These are phyloP conservation scores for Fomitopsis palustris DNA, from an alignment of 1,284 basidiomycete genomes.

Conservation along the genomic window DNA sequence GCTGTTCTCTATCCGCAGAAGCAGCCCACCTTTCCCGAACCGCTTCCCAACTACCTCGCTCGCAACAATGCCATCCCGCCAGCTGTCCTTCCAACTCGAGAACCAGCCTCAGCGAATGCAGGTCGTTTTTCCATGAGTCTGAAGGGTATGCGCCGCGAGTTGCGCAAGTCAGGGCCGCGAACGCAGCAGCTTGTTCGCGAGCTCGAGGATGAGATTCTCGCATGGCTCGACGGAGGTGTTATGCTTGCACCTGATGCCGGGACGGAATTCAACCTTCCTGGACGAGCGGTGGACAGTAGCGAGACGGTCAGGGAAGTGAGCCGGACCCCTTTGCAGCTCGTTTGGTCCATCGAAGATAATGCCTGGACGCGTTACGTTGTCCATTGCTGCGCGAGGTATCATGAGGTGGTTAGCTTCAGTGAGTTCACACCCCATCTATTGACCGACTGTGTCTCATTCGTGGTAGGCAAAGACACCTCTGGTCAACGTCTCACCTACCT, in stretches of 20 bases:
- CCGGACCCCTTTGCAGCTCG: constrained; percentile 59
- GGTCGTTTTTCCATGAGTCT: constrained; percentile 74
- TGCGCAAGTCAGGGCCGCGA: constrained; percentile 58
- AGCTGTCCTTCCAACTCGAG: constrained; percentile 33
- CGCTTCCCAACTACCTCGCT: constrained; percentile 64
- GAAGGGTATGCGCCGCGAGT: constrained; percentile 66
- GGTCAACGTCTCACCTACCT: constrained; percentile 70
- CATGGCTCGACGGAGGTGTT: constrained; percentile 63
- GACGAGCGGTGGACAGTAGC: constrained; percentile 47
- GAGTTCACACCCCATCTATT: constrained; percentile 27
- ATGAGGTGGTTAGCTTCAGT: constrained; percentile 79
- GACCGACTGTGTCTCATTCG: not conserved
- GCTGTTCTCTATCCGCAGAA: constrained; percentile 39
- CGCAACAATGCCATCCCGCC: constrained; percentile 54
- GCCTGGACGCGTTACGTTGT: constrained; percentile 74
- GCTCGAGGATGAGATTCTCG: constrained; percentile 58
- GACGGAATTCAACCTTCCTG: constrained; percentile 31
- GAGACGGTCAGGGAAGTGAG: constrained; percentile 59
- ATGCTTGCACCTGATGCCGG: constrained; percentile 47
- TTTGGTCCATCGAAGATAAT: constrained; percentile 68
- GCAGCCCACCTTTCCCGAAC: constrained; percentile 66
- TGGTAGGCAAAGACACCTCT: constrained; percentile 64
- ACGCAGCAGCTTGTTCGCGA: constrained; percentile 59
- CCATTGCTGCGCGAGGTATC: constrained; percentile 76
- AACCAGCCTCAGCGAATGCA: constrained; percentile 58